Conservation (phyloP, 164 flowering plant genomes). For the Piper longum region DNA sequence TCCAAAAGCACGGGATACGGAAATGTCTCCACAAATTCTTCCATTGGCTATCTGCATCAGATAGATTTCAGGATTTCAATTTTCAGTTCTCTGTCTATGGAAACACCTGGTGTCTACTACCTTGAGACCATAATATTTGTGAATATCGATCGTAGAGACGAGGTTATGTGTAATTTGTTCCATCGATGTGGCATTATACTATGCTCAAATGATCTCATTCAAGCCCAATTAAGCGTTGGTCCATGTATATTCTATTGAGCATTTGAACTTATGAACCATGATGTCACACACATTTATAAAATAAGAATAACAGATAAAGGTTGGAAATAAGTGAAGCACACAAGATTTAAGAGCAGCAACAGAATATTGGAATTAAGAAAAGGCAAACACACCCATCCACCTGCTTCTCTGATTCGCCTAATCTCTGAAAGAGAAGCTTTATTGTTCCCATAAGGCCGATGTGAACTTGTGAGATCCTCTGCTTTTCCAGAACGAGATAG, state of each 20-base stretch:
- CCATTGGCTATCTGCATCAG: conserved; percentile 63
- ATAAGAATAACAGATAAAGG: background rate
- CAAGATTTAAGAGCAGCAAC: background rate
- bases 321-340: background rate
- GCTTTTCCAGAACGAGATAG: conserved; percentile 75
- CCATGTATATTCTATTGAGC: background rate
- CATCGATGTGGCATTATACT: too few species aligned
- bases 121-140: background rate
- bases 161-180: too few species aligned
- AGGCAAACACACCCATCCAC: conserved; percentile 98
- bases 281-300: background rate
- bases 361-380: conserved; percentile 12
- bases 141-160: too few species aligned
- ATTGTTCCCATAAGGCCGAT: conserved; percentile 85
- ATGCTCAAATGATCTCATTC: background rate
- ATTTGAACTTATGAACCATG: background rate
- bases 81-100: background rate
- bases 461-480: conserved; percentile 63
- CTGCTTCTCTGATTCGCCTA: conserved; percentile 87
- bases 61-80: background rate
- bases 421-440: conserved; percentile 71
- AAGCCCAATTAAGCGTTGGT: background rate
- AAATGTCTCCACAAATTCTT: conserved; percentile 88
- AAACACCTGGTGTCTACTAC: background rate
- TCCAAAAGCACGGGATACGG: conserved; percentile 98